Evolutionary conservation across 768 basidiomycete genomes (phyloP).

Genomic region (Termitomyces sp.): DNA sequence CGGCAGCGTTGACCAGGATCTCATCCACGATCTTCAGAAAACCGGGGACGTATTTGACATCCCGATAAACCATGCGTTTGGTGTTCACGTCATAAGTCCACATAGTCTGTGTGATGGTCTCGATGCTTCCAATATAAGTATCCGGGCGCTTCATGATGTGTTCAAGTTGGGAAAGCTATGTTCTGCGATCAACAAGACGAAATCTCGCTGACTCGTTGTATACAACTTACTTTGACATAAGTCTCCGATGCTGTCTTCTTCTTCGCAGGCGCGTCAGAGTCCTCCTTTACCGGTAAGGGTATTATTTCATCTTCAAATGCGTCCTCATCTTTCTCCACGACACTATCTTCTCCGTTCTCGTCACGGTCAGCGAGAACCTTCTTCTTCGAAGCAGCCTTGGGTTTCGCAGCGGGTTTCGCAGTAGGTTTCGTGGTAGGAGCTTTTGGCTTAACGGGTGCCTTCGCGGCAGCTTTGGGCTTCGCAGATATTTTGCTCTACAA

Average conservation of each 20-base stretch:
- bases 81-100: constrained; percentile 89
- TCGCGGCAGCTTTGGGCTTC: constrained; percentile 35
- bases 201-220: not conserved
- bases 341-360: constrained; percentile 50
- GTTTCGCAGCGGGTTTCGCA: constrained; percentile 26
- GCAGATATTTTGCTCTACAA: constrained; percentile 24
- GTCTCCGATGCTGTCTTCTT: constrained; percentile 90
- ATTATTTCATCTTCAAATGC: constrained; percentile 32
- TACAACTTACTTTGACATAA: constrained; percentile 70
- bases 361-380: constrained; percentile 65
- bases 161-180: constrained; percentile 88
- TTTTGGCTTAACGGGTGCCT: constrained; percentile 37
- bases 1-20: constrained; percentile 97
- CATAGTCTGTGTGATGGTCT: constrained; percentile 79
- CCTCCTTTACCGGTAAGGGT: constrained; percentile 17
- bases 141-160: constrained; percentile 91
- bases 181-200: not conserved
- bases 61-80: constrained; percentile 80
- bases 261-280: constrained; percentile 35
- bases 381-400: constrained; percentile 60
- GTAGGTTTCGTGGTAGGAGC: constrained; percentile 28
- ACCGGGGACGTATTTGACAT: constrained; percentile 89
- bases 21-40: constrained; percentile 99
- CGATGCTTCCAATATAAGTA: constrained; percentile 95
- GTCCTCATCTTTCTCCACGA: constrained; percentile 34